Conservation (phyloP, 2,329 filamentous ascomycete genomes). For the Ascochyta fabae region DNA sequence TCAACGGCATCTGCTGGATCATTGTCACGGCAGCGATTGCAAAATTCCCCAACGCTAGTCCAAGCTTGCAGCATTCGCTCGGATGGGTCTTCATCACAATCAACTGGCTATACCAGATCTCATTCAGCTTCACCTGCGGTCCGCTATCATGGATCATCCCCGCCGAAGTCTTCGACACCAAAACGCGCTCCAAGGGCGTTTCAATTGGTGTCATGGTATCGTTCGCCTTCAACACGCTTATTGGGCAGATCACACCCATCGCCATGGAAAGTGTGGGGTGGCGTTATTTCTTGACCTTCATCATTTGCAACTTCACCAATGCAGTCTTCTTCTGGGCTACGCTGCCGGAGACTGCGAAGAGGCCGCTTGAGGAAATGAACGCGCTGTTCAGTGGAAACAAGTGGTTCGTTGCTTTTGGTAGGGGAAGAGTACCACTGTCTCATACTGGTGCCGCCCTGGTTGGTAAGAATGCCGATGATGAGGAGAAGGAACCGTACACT, state of each 20-base stretch:
- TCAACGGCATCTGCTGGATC: neutral
- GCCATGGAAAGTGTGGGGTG: slow-evolving; percentile 61
- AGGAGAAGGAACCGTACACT: no score
- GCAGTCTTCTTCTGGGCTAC: slow-evolving; percentile 69
- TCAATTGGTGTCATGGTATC: slow-evolving; percentile 73
- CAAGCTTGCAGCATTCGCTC: neutral
- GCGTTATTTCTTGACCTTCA: slow-evolving; percentile 64
- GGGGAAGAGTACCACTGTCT: no score
- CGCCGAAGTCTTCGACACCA: slow-evolving; percentile 29
- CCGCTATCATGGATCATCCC: neutral
- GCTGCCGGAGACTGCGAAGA: slow-evolving; percentile 67
- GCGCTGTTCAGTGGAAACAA: slow-evolving; percentile 57
- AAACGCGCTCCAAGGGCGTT: slow-evolving; percentile 73
- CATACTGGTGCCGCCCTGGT: no score
- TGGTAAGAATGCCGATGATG: no score
- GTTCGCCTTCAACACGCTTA: slow-evolving; percentile 77
- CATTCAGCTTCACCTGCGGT: neutral
- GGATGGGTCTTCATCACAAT: neutral
- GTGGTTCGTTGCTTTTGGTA: slow-evolving; percentile 9
- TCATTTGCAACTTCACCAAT: slow-evolving; percentile 69
- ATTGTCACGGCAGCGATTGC: neutral
- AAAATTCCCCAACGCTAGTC: neutral
- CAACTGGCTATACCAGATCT: neutral
- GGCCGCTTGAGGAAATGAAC: slow-evolving; percentile 70
- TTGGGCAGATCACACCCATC: slow-evolving; percentile 69